Evolutionary conservation across 192 early-diverging fungal genomes (phyloP), one percentile per base, ranked within the genome.

Genomic region (Tieghemiomyces parasiticus): DNA sequence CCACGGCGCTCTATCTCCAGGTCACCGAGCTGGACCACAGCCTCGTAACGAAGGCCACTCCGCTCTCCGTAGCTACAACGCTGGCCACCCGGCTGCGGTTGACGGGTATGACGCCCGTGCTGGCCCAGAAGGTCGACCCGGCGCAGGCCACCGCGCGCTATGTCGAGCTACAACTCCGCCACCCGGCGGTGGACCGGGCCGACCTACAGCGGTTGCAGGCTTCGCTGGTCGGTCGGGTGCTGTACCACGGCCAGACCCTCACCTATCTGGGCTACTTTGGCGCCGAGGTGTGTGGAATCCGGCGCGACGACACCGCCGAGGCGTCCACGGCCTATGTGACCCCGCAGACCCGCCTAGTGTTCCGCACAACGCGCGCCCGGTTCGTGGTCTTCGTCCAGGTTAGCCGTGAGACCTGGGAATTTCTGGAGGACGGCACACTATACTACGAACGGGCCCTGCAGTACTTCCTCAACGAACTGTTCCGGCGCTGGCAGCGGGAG

Each of bases 401-500:
- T 90, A 88, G 84, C 32, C 80, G 81, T 48, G 95, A 98, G 73
- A 98, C 96, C 92, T 93, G 89, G 88, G 85, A 92, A 38, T 96
- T 94, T 78, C 92, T 92, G 56, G 93, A 96, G 63, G 93, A 98
- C 64, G 92, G 93, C 9, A 90, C 96, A 66, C 71, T 98, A 26
- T 91, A 85, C 67, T 95, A 89, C 73, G 95, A 94, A 70, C 92
- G 91, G 68, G 87, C 84, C 4, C 82, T 96, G 48, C 82, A 88
- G 65, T 82, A 84, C 54, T 96, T 95, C 66, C 70, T 98, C 16
- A 86, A 89, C 0, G 84, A 91, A 49, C 72, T 98, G 53, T 96
- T 98, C 70, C 67, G 75, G 61, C 74, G 79, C 52, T 98, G 95
- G 95, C 83, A 81, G 61, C 74, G 78, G 4, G 63, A 73, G 25